Conservation (phyloP, 1,284 basidiomycete genomes). For the Cryptococcus sp. region DNA sequence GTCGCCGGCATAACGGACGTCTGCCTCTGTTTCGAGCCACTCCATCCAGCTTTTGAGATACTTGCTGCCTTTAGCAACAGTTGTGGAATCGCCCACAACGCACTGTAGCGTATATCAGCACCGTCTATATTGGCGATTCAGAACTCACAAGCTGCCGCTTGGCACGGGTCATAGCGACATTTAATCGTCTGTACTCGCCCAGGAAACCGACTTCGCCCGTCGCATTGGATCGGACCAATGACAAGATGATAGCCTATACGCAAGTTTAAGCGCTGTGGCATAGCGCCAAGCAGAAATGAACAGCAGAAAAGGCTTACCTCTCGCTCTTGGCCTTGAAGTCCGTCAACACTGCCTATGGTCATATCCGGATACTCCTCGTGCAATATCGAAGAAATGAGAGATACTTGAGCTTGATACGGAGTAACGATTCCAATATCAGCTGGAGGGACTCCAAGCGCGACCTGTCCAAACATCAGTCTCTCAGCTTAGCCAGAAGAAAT, state of each 20-base stretch:
- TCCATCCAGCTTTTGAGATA: slow-evolving; percentile 86
- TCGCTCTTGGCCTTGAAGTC: slow-evolving; percentile 84
- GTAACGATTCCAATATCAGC: slow-evolving; percentile 85
- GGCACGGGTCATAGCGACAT: slow-evolving; percentile 93
- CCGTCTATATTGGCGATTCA: slow-evolving; percentile 3
- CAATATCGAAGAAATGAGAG: slow-evolving; percentile 70
- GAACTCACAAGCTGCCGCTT: slow-evolving; percentile 77
- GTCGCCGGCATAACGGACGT: slow-evolving; percentile 76
- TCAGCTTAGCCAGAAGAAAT: no score
- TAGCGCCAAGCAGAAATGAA: neutral
- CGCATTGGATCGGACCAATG: slow-evolving; percentile 79
- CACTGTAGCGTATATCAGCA: slow-evolving; percentile 59
- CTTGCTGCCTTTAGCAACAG: slow-evolving; percentile 74
- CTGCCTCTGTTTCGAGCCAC: slow-evolving; percentile 86
- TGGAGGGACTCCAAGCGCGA: slow-evolving; percentile 67
- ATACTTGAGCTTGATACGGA: slow-evolving; percentile 93
- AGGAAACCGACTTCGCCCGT: slow-evolving; percentile 88
- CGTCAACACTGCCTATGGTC: slow-evolving; percentile 88
- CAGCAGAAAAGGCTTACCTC: slow-evolving; percentile 36
- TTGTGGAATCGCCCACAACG: slow-evolving; percentile 85
- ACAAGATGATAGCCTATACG: slow-evolving; percentile 75
- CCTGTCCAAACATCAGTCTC: slow-evolving; percentile 54
- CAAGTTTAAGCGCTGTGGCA: neutral
- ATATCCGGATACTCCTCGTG: slow-evolving; percentile 70
- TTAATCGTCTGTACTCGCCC: slow-evolving; percentile 83